Percentiles rank a stretch among this genome's conserved stretches.
Evolutionary conservation across 2,329 filamentous ascomycete species (phyloP).

Genomic region (Clarireedia paspali): DNA sequence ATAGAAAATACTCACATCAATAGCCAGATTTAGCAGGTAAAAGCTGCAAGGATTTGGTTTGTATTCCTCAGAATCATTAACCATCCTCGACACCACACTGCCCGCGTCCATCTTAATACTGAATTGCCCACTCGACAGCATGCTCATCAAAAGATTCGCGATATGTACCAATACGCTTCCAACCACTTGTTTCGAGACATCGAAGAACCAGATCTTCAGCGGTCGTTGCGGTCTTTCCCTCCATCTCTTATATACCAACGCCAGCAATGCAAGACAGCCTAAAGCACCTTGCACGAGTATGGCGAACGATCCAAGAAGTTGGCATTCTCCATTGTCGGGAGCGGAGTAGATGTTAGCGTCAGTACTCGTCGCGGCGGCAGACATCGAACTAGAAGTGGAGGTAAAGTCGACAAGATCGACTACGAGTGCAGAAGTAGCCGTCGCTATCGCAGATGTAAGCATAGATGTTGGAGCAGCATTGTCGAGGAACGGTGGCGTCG

Average conservation of each 20-base stretch:
- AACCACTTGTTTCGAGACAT: constrained; percentile 94
- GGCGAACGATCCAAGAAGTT: constrained; percentile 83
- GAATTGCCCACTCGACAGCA: constrained; percentile 85
- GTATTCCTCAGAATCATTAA: constrained; percentile 44
- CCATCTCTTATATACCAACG: constrained; percentile 89
- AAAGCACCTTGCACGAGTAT: constrained; percentile 83
- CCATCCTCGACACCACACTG: constrained; percentile 22
- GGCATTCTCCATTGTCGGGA: constrained; percentile 63
- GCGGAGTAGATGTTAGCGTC: neutral
- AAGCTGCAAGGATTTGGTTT: constrained; percentile 92
- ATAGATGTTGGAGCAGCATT: constrained; percentile 18
- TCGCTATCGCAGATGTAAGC: constrained; percentile 19
- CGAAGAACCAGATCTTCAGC: constrained; percentile 95
- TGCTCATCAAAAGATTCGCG: constrained; percentile 91
- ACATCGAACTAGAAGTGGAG: constrained; percentile 20
- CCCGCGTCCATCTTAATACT: constrained; percentile 51
- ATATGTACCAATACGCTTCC: constrained; percentile 86
- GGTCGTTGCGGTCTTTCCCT: constrained; percentile 86
- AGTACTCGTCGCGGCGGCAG: neutral
- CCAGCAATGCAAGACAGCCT: constrained; percentile 72
- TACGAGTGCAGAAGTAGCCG: constrained; percentile 24
- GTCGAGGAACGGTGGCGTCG: constrained; percentile 14
- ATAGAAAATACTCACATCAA: constrained; percentile 65
- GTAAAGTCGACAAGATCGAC: constrained; percentile 26
- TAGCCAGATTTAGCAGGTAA: constrained; percentile 87